phyloP scores from a whole-genome alignment of 2,329 filamentous ascomycete species.

The Thielaviopsis musarum region DNA sequence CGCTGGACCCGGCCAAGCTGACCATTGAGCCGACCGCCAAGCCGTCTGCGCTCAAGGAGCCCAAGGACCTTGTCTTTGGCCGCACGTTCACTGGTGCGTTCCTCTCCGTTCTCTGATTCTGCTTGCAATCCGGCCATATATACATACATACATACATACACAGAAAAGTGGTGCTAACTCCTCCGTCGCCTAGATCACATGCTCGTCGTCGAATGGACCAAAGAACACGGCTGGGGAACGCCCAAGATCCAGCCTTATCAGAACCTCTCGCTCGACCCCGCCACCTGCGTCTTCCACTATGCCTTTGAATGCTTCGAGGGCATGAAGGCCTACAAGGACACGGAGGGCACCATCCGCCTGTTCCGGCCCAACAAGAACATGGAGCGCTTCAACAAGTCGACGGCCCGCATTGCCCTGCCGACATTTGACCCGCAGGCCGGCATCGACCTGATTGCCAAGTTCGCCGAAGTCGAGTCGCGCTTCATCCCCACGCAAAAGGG shows the following conservation, averaged over 20 bases:
- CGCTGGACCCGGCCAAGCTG: constrained; percentile 61
- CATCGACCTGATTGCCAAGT: constrained; percentile 64
- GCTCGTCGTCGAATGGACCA: constrained; percentile 87
- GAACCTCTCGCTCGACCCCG: constrained; percentile 89
- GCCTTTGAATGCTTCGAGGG: constrained; percentile 97
- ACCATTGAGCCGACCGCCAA: constrained; percentile 54
- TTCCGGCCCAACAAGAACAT: constrained; percentile 97
- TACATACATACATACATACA: too few relatives aligned
- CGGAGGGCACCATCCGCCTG: constrained; percentile 57
- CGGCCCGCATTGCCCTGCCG: constrained; percentile 79
- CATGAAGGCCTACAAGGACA: constrained; percentile 98
- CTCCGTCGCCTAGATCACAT: constrained; percentile 58
- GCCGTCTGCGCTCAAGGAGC: constrained; percentile 57
- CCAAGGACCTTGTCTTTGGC: constrained; percentile 78
- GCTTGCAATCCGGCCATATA: neutral
- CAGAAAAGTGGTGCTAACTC: neutral
- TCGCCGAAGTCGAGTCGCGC: constrained; percentile 65
- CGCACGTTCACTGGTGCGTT: constrained; percentile 67
- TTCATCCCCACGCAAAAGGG: constrained; percentile 79
- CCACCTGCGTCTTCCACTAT: constrained; percentile 96
- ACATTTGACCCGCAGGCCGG: constrained; percentile 61
- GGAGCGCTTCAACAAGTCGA: constrained; percentile 81
- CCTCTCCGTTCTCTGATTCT: neutral
- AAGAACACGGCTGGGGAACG: constrained; percentile 63
- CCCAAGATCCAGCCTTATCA: constrained; percentile 86